phyloP scores from a whole-genome alignment of 495 filamentous ascomycete species.

The Podospora pseudocomata region DNA sequence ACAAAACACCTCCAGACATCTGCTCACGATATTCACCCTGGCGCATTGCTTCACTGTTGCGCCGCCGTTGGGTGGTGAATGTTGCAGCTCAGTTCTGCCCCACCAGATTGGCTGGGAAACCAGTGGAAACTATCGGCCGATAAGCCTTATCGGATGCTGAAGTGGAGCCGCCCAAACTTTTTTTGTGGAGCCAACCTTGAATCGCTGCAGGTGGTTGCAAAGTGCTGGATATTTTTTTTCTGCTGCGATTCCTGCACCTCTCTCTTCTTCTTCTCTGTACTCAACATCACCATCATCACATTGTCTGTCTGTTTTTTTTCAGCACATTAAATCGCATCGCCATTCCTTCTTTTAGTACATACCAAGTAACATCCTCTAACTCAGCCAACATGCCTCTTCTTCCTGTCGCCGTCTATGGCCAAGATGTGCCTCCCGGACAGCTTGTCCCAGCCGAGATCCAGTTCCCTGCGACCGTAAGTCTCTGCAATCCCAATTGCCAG shows the following conservation, averaged over 20 bases:
- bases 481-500: neutral
- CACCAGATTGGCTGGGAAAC: constrained; percentile 21
- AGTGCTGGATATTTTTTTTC: constrained; percentile 20
- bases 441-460: constrained; percentile 70
- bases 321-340: neutral
- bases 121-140: constrained; percentile 11
- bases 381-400: constrained; percentile 29
- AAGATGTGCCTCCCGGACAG: constrained; percentile 76
- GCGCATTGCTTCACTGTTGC: neutral
- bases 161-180: constrained; percentile 20
- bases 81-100: neutral
- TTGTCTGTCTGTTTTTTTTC: neutral
- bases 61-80: constrained; percentile 5
- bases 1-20: neutral
- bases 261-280: constrained; percentile 8
- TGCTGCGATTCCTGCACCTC: constrained; percentile 7
- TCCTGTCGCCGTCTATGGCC: constrained; percentile 83
- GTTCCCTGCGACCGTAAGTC: constrained; percentile 77
- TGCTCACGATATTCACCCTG: neutral
- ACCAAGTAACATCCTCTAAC: neutral
- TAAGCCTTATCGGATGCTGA: constrained; percentile 27
- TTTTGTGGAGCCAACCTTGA: constrained; percentile 21
- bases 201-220: neutral
- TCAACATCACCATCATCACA: constrained; percentile 4
- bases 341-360: neutral